A percentile compares a stretch with the other conserved stretches of the same genome.
These are phyloP conservation scores for Amniculicola lignicola DNA, from an alignment of 495 filamentous ascomycete species.

Conservation along the genomic window DNA sequence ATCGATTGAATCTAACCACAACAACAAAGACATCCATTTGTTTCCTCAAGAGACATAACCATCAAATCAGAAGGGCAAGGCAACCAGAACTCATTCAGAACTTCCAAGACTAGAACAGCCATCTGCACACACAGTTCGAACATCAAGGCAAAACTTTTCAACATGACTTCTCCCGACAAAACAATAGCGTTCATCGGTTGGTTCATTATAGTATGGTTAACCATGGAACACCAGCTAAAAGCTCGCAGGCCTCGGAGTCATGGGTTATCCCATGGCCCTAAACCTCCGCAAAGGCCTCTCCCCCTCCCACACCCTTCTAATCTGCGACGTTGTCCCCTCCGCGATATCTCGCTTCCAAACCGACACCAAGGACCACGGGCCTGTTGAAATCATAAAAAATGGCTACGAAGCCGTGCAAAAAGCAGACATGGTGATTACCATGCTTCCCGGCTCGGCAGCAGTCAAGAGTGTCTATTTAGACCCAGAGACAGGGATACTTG, in stretches of 20 bases:
- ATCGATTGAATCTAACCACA: too few relatives aligned
- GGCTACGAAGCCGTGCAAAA: constrained; percentile 22
- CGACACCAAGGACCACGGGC: constrained; percentile 20
- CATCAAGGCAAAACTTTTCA: background rate
- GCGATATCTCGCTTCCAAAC: constrained; percentile 27
- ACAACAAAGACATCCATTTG: too few relatives aligned
- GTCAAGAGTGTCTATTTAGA: constrained; percentile 35
- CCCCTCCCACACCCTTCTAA: constrained; percentile 16
- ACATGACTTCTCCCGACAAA: constrained; percentile 24
- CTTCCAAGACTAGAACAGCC: too few relatives aligned
- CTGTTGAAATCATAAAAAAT: constrained; percentile 26
- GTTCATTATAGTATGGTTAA: background rate
- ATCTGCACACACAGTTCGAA: too few relatives aligned
- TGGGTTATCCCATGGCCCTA: constrained; percentile 36
- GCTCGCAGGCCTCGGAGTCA: constrained; percentile 32
- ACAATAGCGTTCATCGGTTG: constrained; percentile 32
- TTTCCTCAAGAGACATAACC: too few relatives aligned
- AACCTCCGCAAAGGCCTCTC: constrained; percentile 30
- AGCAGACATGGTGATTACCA: constrained; percentile 28
- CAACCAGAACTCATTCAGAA: too few relatives aligned
- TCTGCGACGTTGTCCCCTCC: constrained; percentile 28
- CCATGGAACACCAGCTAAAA: background rate
- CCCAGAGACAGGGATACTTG: constrained; percentile 15
- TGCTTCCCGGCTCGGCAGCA: constrained; percentile 29
- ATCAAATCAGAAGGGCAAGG: too few relatives aligned